Base-by-base conservation (phyloP, 306 rosid genomes). In the Ochetophila trinervis region DNA sequence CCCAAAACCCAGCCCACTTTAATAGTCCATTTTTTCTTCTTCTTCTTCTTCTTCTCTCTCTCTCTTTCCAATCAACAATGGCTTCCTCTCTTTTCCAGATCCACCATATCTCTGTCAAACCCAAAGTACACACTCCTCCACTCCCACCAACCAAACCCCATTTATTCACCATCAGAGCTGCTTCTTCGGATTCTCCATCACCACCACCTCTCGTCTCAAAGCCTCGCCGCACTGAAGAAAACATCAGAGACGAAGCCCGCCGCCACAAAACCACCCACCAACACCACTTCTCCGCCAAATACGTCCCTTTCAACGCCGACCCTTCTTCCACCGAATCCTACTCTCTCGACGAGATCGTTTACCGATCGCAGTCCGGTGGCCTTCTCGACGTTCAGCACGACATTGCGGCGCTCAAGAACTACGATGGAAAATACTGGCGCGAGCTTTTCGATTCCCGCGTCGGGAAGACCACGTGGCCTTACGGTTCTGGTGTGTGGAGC, bases 401-500 rank as follows among this genome's bases (percentile, higher is more conserved):
- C 65, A 68, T 91, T 44, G 76, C 37, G 5, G 93, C 97, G 2
- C 78, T 91, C 32, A 88, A 82, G 62, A 79, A 75, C 18, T 84
- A 86, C 74, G 86, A 82, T 44, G 97, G 91, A 2, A 74, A 70
- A 16, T 82, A 88, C 78, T 91, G 97, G 97, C 87, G 91, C 18
- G 66, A 72, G 57, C 91, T 87, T 67, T 91, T 91, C 30, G 95
- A 88, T 53, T 91, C 95, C 0, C 86, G 93, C 12, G 78, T 87
- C 7, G 93, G 91, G 1, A 88, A 86, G 70, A 85, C 95, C 35
- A 88, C 87, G 3, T 91, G 95, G 97, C 97, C 97, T 5, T 91
- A 87, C 24, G 90, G 93, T 5, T 90, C 95, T 4, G 92, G 95
- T 4, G 97, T 91, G 23, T 91, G 95, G 97, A 80, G 86, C 71